Conservation (phyloP, 106 monocot genomes). For the Dendrobium nobile region DNA sequence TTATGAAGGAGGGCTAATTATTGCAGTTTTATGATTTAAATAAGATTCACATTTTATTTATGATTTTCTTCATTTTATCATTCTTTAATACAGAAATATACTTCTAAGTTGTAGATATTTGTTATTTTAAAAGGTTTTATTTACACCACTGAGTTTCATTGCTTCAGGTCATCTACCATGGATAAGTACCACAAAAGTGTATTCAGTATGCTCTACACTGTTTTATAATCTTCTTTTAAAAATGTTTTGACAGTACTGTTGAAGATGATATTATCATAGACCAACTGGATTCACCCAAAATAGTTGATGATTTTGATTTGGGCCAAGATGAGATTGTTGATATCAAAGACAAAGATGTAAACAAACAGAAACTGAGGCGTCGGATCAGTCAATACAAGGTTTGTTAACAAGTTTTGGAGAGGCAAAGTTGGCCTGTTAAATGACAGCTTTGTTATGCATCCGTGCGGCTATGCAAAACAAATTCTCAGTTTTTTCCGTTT, state of each 20-base stretch:
- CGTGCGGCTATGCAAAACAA: background rate
- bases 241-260: constrained; percentile 51
- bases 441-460: background rate
- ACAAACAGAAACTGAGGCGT: constrained; percentile 66
- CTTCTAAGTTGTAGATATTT: no score
- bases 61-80: background rate
- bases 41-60: background rate
- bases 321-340: constrained; percentile 81
- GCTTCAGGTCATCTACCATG: background rate
- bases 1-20: background rate
- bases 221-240: background rate
- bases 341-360: constrained; percentile 80
- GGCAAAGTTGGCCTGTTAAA: background rate
- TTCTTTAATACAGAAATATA: background rate
- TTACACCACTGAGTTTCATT: background rate
- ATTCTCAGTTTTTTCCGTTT: background rate
- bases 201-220: background rate
- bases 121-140: background rate
- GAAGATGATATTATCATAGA: constrained; percentile 93
- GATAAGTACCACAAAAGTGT: background rate
- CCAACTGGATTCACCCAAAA: constrained; percentile 80
- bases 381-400: constrained; percentile 78
- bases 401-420: background rate
- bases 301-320: constrained; percentile 85
- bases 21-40: background rate